Conservation (phyloP, 2,329 filamentous ascomycete species). For the Xylariales sp. region DNA sequence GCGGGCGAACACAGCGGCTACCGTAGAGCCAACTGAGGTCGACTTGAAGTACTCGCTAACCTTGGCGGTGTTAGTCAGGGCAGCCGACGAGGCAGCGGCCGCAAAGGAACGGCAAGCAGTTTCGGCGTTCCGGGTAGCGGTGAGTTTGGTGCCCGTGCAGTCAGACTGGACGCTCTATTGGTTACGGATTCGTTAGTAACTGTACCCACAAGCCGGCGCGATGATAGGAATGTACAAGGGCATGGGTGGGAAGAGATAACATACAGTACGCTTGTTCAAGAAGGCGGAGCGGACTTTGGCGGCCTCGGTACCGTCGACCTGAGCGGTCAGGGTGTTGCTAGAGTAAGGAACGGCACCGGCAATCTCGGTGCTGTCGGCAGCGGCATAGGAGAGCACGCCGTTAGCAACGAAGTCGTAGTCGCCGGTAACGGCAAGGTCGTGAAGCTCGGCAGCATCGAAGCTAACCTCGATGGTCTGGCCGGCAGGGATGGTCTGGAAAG, state of each 20-base stretch:
- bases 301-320: constrained; percentile 67
- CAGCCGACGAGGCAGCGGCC: constrained; percentile 60
- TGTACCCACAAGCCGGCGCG: background rate
- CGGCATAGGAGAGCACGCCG: constrained; percentile 68
- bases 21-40: constrained; percentile 53
- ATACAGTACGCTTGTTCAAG: constrained; percentile 60
- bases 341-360: constrained; percentile 66
- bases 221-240: background rate
- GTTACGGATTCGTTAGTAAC: constrained; percentile 13
- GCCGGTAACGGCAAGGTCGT: constrained; percentile 64
- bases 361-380: constrained; percentile 63
- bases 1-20: constrained; percentile 53
- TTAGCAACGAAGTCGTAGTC: constrained; percentile 66
- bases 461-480: constrained; percentile 63
- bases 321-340: constrained; percentile 68
- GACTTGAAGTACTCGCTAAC: constrained; percentile 74
- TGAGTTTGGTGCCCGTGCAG: constrained; percentile 62
- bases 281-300: constrained; percentile 61
- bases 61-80: constrained; percentile 70
- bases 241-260: constrained; percentile 5
- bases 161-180: constrained; percentile 58
- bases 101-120: constrained; percentile 66
- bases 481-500: constrained; percentile 62
- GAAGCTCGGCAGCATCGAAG: constrained; percentile 67
- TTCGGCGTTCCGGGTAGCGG: constrained; percentile 62